These are phyloP conservation scores for Parastagonospora nodorum DNA, from an alignment of 2,329 filamentous ascomycete genomes.

Conservation along the genomic window DNA sequence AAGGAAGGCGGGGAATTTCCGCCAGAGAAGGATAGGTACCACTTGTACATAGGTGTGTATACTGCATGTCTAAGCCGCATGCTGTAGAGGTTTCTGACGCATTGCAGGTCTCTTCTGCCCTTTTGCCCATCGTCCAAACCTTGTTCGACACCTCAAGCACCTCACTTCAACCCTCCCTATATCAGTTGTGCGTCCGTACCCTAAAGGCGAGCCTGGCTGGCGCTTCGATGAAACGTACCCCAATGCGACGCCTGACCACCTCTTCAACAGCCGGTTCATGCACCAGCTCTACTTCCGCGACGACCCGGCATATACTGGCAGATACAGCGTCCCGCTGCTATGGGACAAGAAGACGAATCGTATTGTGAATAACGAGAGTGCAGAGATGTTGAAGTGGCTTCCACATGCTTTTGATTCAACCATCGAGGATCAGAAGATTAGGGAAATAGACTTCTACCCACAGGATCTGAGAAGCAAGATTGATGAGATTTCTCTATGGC, in stretches of 20 bases:
- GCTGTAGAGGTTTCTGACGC: neutral
- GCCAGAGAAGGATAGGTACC: constrained; percentile 59
- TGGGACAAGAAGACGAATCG: constrained; percentile 64
- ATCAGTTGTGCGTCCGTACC: constrained; percentile 67
- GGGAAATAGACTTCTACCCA: constrained; percentile 60
- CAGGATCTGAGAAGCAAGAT: constrained; percentile 54
- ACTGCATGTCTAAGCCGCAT: neutral
- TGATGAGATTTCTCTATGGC: constrained; percentile 59
- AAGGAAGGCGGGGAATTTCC: constrained; percentile 54
- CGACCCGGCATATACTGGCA: constrained; percentile 64
- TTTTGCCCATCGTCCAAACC: constrained; percentile 65
- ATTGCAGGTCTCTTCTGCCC: constrained; percentile 65
- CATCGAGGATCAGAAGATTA: constrained; percentile 47
- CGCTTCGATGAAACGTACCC: constrained; percentile 63
- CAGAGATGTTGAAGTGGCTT: constrained; percentile 63
- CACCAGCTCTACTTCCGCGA: constrained; percentile 68
- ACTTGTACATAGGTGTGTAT: constrained; percentile 58
- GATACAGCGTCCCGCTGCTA: constrained; percentile 65
- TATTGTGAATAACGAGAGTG: constrained; percentile 66
- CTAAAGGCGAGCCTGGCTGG: constrained; percentile 68
- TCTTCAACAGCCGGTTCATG: constrained; percentile 64
- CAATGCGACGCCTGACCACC: constrained; percentile 63
- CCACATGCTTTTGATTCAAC: constrained; percentile 61
- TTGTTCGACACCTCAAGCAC: constrained; percentile 63
- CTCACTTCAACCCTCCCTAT: constrained; percentile 60